Evolutionary conservation across 1,284 basidiomycete genomes (phyloP), one percentile per base, ranked within the genome.

Genomic region (Cryptococcus depauperatus): DNA sequence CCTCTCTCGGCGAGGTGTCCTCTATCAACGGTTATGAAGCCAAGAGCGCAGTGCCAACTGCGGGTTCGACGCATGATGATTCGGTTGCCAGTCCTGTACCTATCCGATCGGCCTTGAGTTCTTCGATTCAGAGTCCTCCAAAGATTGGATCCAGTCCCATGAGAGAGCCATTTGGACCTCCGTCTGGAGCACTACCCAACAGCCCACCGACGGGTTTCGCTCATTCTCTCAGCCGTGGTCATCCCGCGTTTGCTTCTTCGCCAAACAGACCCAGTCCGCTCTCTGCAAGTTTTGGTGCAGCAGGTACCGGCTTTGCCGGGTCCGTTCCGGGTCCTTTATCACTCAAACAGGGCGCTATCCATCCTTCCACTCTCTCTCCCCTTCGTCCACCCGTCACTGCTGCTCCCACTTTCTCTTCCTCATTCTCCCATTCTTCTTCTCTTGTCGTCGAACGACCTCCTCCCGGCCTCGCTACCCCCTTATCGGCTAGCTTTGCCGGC

Each of bases 101-200:
- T 13, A 69, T 69, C 57, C 56, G 51, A 43, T 67, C 65, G 8
- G 62, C 61, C 4, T 51, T 68, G 2, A 60, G 60, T 3, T 55
- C 57, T 4, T 64, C 64, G 5, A 50, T 69, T 34, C 59, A 62
- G 39, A 58, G 59, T 9, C 54, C 50, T 50, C 19, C 49, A 41
- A 23, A 44, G 40, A 44, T 49, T 40, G 29, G 58, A 4, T 66
- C 66, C 14, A 67, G 64, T 5, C 66, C 66, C 4, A 46, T 69
- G 35, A 54, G 66, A 34, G 66, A 69, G 47, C 66, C 66, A 5
- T 63, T 62, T 46, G 67, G 67, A 0, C 67, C 67, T 3, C 61
- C 67, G 9, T 52, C 62, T 8, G 66, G 54, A 8, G 54, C 52
- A 4, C 44, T 52, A 18, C 52, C 56, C 1, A 61, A 61, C n/a